Percentiles rank a stretch among this genome's conserved stretches.
These are phyloP conservation scores for Chlamydomonas incerta DNA, from an alignment of 139 green algal species.

Conservation along the genomic window DNA sequence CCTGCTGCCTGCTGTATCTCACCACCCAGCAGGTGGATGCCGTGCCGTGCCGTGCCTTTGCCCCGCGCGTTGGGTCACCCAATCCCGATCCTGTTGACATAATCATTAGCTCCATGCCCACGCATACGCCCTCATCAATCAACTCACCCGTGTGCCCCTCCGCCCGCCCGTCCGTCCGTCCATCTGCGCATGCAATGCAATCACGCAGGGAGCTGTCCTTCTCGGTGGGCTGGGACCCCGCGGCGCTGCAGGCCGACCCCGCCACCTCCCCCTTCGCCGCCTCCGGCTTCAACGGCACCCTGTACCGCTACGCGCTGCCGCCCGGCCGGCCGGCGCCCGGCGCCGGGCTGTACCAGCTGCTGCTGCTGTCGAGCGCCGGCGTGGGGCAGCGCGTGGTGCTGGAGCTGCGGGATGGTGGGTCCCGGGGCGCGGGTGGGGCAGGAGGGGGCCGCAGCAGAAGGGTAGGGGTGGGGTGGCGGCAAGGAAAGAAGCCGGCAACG, in stretches of 20 bases:
- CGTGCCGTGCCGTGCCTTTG: too few species aligned
- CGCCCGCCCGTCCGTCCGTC: too few species aligned
- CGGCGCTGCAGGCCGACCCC: not conserved
- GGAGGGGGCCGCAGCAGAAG: not conserved
- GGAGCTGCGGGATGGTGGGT: conserved; percentile 21
- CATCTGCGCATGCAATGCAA: too few species aligned
- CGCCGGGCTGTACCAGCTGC: not conserved
- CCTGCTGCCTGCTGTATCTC: too few species aligned
- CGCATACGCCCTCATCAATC: too few species aligned
- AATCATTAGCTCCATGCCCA: too few species aligned
- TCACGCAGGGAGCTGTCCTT: conserved; percentile 29
- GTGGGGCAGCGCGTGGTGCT: not conserved
- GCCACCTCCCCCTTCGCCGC: not conserved
- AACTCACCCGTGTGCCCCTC: too few species aligned
- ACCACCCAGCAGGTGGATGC: too few species aligned
- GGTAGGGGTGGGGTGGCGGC: too few species aligned
- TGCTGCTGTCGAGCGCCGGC: not conserved
- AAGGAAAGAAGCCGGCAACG: too few species aligned
- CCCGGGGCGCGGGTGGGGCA: not conserved
- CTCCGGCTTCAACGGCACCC: conserved; percentile 9
- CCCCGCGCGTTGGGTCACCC: too few species aligned
- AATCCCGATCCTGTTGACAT: too few species aligned
- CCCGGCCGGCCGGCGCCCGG: not conserved
- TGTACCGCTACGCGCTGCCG: not conserved
- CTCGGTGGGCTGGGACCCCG: not conserved